Evolutionary conservation across 2,329 filamentous ascomycete genomes (phyloP), one percentile per base, ranked within the genome.

Genomic region (Sclerotinia borealis): DNA sequence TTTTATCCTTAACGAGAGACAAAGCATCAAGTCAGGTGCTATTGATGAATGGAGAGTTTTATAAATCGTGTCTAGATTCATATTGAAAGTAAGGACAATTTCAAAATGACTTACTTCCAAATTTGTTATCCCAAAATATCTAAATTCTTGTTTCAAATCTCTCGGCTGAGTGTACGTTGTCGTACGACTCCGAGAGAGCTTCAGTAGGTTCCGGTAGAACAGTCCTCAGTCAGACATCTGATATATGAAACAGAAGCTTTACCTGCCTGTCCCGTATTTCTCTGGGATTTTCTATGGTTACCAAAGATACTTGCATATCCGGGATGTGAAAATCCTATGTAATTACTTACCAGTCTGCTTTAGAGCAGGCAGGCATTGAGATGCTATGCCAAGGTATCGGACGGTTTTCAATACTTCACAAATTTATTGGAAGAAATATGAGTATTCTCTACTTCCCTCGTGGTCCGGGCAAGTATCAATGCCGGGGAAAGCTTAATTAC

Each of bases 381-480:
- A 17, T 56, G 39, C 29, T 31, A 10, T 31, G 27, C 31, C 11
- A 56, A 39, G 27, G 50, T 56, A 56, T 56, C 60, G 11, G 22
- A 31, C 19, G 60, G 56, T 8, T 27, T 19, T 10, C 17, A 55
- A 6, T 56, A 34, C 29, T 62, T 39, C 50, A 31, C 60, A 62
- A 48, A n/a, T 62, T 48, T 50, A 62, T 31, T 62, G 60, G 60
- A 62, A 62, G 50, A 56, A 56, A 19, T 50, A 34, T 13, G 50
- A 47, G 27, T 34, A 39, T 39, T 66, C 65, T 37, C n/a, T 58
- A 41, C 63, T 63, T 8, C 65, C 65, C 31, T 66, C 65, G 2
- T 66, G 65, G 65, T 66, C 65, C 11, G 64, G 63, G 63, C 63
- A 15, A 61, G 65, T 22, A 59, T 66, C 34, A 56, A 66, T 55